Conservation (phyloP, 2,329 filamentous ascomycete species). For the Diplodia corticola region DNA sequence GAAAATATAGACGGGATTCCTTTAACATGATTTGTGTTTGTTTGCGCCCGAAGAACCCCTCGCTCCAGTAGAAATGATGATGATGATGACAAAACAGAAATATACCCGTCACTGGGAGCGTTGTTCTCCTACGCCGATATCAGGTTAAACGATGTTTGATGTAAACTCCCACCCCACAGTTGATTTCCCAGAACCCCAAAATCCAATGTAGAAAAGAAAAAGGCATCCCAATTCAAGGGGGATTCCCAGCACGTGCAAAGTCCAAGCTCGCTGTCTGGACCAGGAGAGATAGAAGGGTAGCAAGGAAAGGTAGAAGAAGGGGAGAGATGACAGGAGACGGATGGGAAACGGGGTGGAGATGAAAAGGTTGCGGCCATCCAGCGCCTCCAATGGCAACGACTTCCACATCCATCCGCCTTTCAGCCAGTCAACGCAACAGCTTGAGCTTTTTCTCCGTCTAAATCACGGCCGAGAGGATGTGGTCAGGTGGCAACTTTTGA, state of each 20-base stretch:
- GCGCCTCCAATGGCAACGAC: background rate
- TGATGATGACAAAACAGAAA: background rate
- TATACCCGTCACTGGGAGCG: conserved; percentile 4
- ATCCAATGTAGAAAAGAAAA: conserved; percentile 14
- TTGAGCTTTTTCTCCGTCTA: conserved; percentile 7
- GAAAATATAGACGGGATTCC: background rate
- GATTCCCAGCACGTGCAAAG: background rate
- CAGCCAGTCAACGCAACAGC: background rate
- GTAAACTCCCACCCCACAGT: background rate
- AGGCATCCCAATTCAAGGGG: background rate
- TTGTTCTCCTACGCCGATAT: conserved; percentile 15
- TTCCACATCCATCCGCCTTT: background rate
- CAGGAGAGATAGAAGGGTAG: background rate
- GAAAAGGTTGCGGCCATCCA: background rate
- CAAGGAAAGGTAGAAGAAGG: background rate
- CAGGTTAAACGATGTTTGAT: background rate
- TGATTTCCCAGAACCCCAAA: conserved; percentile 1
- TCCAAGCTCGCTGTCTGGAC: no score
- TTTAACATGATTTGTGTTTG: conserved; percentile 6
- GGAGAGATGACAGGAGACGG: background rate
- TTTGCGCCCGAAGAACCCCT: conserved; percentile 14
- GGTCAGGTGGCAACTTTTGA: conserved; percentile 3
- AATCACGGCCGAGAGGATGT: background rate
- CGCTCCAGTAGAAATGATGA: conserved; percentile 3
- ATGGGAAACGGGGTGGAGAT: background rate